Evolutionary conservation across 768 basidiomycete genomes (phyloP).

Genomic region (Leucocoprinus leucothites): DNA sequence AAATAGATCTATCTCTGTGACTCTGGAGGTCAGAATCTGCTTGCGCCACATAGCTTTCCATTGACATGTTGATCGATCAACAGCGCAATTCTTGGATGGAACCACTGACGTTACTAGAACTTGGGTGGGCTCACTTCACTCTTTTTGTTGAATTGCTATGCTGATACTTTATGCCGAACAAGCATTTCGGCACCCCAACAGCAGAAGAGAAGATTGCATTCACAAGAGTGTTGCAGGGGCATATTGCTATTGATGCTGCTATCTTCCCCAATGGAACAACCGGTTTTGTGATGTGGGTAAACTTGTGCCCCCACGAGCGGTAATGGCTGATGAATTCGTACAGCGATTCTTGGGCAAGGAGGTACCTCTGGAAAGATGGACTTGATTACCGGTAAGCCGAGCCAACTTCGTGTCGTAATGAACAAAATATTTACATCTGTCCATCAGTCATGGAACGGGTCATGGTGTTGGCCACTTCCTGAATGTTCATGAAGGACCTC

Average conservation of each 20-base stretch:
- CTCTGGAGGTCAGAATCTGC: slow-evolving; percentile 60
- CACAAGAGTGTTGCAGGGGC: slow-evolving; percentile 88
- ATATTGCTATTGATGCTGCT: slow-evolving; percentile 84
- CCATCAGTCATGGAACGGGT: slow-evolving; percentile 79
- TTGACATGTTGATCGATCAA: neutral
- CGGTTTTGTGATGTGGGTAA: slow-evolving; percentile 42
- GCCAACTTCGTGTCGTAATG: neutral
- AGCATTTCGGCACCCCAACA: slow-evolving; percentile 89
- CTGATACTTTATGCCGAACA: neutral
- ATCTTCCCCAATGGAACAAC: slow-evolving; percentile 82
- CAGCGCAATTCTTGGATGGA: slow-evolving; percentile 86
- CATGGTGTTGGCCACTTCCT: slow-evolving; percentile 95
- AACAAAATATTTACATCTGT: slow-evolving; percentile 2
- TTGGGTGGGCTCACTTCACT: slow-evolving; percentile 46
- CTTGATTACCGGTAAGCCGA: slow-evolving; percentile 64
- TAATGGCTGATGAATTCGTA: neutral
- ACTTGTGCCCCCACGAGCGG: neutral
- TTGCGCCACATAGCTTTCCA: neutral
- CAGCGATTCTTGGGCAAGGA: slow-evolving; percentile 80
- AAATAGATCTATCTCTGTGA: slow-evolving; percentile 57
- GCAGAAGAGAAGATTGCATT: slow-evolving; percentile 83
- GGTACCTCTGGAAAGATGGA: slow-evolving; percentile 82
- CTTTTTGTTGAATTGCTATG: too few species aligned
- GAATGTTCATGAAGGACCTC: slow-evolving; percentile 88
- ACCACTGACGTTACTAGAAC: slow-evolving; percentile 95